phyloP scores from a whole-genome alignment of 2,329 filamentous ascomycete species.

The Nemania bipapillata region DNA sequence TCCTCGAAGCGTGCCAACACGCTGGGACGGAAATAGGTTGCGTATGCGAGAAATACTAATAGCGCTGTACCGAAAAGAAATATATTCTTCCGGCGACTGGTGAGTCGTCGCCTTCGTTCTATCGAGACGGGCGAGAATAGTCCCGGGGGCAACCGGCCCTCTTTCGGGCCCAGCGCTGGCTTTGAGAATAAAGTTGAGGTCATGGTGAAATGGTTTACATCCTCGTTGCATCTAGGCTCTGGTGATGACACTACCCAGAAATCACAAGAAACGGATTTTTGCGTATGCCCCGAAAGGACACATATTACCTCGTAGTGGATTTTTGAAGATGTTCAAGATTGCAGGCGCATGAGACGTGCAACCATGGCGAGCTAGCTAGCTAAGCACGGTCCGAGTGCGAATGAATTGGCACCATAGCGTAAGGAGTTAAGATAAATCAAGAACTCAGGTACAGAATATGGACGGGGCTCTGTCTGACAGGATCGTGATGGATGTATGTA shows the following conservation, averaged over 20 bases:
- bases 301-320: neutral
- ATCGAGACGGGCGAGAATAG: slow-evolving; percentile 20
- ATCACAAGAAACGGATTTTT: neutral
- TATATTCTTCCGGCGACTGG: slow-evolving; percentile 10
- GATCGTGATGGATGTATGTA: neutral
- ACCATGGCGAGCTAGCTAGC: slow-evolving; percentile 16
- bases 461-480: neutral
- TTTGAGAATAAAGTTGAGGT: slow-evolving; percentile 18
- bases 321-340: slow-evolving; percentile 11
- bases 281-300: slow-evolving; percentile 1
- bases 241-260: neutral
- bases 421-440: neutral
- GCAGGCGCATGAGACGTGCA: neutral
- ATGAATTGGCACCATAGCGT: slow-evolving; percentile 10
- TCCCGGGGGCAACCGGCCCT: slow-evolving; percentile 37
- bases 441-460: no score
- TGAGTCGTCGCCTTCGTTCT: slow-evolving; percentile 30
- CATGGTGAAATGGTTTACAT: slow-evolving; percentile 19
- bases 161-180: slow-evolving; percentile 35
- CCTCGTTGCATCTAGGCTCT: neutral
- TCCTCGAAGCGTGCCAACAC: slow-evolving; percentile 8
- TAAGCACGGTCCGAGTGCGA: neutral
- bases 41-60: slow-evolving; percentile 23
- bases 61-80: slow-evolving; percentile 19
- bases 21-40: slow-evolving; percentile 4